Evolutionary conservation across 169 alveolate genomes (phyloP).

Genomic region (Plasmodium knowlesi): DNA sequence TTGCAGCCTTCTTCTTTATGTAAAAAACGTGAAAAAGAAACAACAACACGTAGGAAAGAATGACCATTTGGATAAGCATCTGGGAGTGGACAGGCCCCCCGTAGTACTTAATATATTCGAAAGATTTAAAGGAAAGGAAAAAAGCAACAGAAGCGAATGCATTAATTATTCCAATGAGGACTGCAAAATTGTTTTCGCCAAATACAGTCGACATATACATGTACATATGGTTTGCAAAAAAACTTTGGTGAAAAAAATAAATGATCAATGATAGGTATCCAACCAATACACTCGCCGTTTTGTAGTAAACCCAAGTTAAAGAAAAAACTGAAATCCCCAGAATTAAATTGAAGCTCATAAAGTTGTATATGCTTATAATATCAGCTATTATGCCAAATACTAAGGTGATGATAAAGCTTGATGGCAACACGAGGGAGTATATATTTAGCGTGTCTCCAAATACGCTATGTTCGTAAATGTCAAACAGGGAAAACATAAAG

Average conservation of each 20-base stretch:
- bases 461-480: slow-evolving; percentile 43
- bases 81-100: not conserved
- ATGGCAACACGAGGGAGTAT: slow-evolving; percentile 38
- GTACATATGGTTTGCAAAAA: slow-evolving; percentile 73
- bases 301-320: slow-evolving; percentile 6
- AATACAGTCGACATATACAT: slow-evolving; percentile 74
- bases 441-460: slow-evolving; percentile 55
- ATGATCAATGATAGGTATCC: slow-evolving; percentile 36
- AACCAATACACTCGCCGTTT: slow-evolving; percentile 30
- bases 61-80: not conserved
- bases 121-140: slow-evolving; percentile 38
- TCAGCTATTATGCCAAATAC: slow-evolving; percentile 69
- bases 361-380: slow-evolving; percentile 41
- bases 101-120: slow-evolving; percentile 21
- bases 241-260: slow-evolving; percentile 66
- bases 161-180: slow-evolving; percentile 64
- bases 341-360: slow-evolving; percentile 43
- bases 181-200: slow-evolving; percentile 42
- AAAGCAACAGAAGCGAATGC: slow-evolving; percentile 53
- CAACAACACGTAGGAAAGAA: slow-evolving; percentile 11
- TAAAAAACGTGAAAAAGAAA: slow-evolving; percentile 21
- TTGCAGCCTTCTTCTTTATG: slow-evolving; percentile 16
- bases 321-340: slow-evolving; percentile 37
- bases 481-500: slow-evolving; percentile 69
- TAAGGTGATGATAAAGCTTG: slow-evolving; percentile 60